Conservation (phyloP, 257 asterid species). For the Fraxinus quadrangulata region DNA sequence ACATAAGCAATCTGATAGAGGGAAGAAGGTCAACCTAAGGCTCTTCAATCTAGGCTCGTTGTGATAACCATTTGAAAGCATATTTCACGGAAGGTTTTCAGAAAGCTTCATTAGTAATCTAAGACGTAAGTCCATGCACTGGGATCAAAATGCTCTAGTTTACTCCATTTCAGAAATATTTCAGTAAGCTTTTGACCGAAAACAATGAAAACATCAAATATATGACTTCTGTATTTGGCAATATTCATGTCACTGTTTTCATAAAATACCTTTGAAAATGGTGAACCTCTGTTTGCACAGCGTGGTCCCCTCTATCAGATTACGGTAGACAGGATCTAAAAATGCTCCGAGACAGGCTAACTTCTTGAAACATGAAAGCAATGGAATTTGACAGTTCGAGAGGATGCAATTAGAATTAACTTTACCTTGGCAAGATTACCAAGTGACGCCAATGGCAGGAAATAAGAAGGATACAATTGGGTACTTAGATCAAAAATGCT, state of each 20-base stretch:
- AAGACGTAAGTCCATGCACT: neutral
- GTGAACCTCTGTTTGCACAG: neutral
- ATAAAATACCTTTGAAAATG: neutral
- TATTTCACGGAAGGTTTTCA: slow-evolving; percentile 5
- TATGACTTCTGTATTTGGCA: neutral
- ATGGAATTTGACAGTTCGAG: slow-evolving; percentile 11
- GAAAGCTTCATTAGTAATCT: slow-evolving; percentile 9
- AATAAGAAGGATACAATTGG: slow-evolving; percentile 79
- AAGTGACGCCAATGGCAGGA: slow-evolving; percentile 86
- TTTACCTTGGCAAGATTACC: slow-evolving; percentile 95
- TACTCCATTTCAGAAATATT: neutral
- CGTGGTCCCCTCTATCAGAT: neutral
- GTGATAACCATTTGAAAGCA: slow-evolving; percentile 2
- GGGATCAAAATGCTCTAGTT: neutral
- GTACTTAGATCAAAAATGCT: slow-evolving; percentile 96
- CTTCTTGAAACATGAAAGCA: neutral
- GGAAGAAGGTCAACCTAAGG: neutral
- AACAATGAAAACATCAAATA: neutral
- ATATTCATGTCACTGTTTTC: neutral
- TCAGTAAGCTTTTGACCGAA: neutral
- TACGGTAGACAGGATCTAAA: neutral
- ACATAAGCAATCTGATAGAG: slow-evolving; percentile 9
- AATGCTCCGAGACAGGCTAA: neutral
- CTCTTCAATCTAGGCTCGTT: slow-evolving; percentile 4
- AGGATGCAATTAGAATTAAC: slow-evolving; percentile 19